phyloP scores from a whole-genome alignment of 352 stramenopile species.

The Pythium vanterpoolii region DNA sequence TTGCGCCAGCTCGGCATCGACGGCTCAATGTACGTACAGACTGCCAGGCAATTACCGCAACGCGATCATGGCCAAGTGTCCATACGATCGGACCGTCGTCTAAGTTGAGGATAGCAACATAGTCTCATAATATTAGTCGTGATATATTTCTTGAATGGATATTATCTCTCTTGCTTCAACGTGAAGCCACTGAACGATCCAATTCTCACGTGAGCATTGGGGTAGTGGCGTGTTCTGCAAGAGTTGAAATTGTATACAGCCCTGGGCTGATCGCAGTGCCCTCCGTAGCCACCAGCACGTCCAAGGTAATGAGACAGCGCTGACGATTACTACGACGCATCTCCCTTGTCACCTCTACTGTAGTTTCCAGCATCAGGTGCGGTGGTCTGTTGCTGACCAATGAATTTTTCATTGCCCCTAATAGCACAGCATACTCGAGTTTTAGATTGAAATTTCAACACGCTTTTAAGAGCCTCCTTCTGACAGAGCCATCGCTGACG shows the following conservation, averaged over 20 bases:
- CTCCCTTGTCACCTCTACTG: neutral
- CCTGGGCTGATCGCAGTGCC: too few relatives aligned
- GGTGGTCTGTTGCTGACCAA: neutral
- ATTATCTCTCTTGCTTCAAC: too few relatives aligned
- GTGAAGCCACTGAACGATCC: too few relatives aligned
- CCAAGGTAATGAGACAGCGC: too few relatives aligned
- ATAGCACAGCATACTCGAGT: neutral
- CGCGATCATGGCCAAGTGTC: slow-evolving; percentile 19
- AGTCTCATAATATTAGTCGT: too few relatives aligned
- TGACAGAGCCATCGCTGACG: neutral
- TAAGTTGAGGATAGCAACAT: neutral
- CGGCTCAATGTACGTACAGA: slow-evolving; percentile 40
- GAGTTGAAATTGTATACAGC: too few relatives aligned
- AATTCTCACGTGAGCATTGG: too few relatives aligned
- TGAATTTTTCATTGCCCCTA: neutral
- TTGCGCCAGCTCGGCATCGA: slow-evolving; percentile 31
- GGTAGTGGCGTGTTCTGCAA: too few relatives aligned
- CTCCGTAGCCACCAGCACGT: too few relatives aligned
- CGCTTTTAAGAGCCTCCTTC: neutral
- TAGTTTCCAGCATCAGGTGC: neutral
- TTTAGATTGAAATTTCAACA: neutral
- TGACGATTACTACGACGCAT: neutral
- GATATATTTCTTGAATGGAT: too few relatives aligned
- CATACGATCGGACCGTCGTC: slow-evolving; percentile 22
- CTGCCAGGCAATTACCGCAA: slow-evolving; percentile 37